Evolutionary conservation across 2,329 filamentous ascomycete genomes (phyloP), one percentile per base, ranked within the genome.

Genomic region (Diaporthe caulivora): DNA sequence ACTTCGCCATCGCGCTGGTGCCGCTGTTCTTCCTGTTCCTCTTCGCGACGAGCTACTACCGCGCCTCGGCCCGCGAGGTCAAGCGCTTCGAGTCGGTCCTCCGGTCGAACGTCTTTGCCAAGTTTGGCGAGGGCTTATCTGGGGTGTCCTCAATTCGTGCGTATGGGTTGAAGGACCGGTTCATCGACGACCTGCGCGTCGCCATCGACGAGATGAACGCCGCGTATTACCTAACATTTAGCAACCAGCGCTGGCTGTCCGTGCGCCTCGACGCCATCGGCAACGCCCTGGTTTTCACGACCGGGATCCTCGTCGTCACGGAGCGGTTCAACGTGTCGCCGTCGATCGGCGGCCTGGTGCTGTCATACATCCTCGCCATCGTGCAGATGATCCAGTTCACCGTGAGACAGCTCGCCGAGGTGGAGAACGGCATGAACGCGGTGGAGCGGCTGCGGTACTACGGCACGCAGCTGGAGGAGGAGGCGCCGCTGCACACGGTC

Each of bases 401-500:
- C 0, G 94, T 98, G 24, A 91, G 97, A 24, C 96, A 98, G 83
- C 88, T 98, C 10, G 96, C 96, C 34, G 96, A 98, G 82, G 95
- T 98, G 11, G 96, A 98, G 83, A 98, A 98, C 83, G 95, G 95
- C 80, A 98, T 98, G 96, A 98, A 98, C 81, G 92, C 95, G 0
- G 97, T 97, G 0, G 96, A 98, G 84, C 92, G 97, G 65, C 87
- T 98, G 44, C 92, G 95, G 81, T 95, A 97, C 85, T 98, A 98
- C 81, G 95, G 94, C 71, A 94, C 91, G 0, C 84, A 94, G 77
- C 89, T 99, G 6, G 95, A 97, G 76, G 93, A 98, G 80, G 97
- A 98, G 82, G 94, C 96, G 0, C 94, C 95, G 0, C 87, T 95
- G 1, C 93, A 95, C 78, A 92, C 94, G 54, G 82, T 92, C 64